Evolutionary conservation across 2,329 filamentous ascomycete genomes (phyloP), one percentile per base, ranked within the genome.

Genomic region (Claviceps sp.): DNA sequence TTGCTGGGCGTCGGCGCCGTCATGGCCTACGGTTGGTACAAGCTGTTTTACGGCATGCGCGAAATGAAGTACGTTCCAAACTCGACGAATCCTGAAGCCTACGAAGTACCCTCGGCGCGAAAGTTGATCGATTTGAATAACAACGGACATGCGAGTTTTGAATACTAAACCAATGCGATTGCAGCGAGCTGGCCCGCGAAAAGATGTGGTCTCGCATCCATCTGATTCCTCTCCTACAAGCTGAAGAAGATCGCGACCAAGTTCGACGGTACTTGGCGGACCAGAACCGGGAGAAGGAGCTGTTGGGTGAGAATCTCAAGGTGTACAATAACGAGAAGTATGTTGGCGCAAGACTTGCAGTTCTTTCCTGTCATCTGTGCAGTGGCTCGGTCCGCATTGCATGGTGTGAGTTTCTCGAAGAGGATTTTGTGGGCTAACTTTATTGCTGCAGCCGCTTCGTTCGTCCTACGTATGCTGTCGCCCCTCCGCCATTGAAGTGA

Each of bases 201-300:
- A 98, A 97, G 77, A 93, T 95, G 81, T 98, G 93, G 93, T 82
- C 88, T 56, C 85, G 93, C 66, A 95, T 98, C 71, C 82, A 97
- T 72, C 78, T 98, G 58, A 93, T 91, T 64, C 93, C 93, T 54
- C 74, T 95, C 57, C 81, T 98, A 57, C 91, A 97, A 69, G 93
- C 93, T 52, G 93, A 98, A 67, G 89, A 95, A 70, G 93, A 98
- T 74, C 85, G 93, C 55, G 93, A 98, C 72, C 85, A 91, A 67
- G 90, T 95, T 57, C 81, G 93, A 59, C 78, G 91, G 65, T 80
- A 91, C 70, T 79, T 85, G 59, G 93, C 93, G 54, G 88, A 95
- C 70, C 82, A 88, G 78, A 84, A 82, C 59, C 80, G 93, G 59
- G 93, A 97, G 79, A 88, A 90, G 79, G 85, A 89, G 71, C 73